Base-by-base conservation (phyloP, 2,329 filamentous ascomycete species). In the Exophiala dermatitidis region DNA sequence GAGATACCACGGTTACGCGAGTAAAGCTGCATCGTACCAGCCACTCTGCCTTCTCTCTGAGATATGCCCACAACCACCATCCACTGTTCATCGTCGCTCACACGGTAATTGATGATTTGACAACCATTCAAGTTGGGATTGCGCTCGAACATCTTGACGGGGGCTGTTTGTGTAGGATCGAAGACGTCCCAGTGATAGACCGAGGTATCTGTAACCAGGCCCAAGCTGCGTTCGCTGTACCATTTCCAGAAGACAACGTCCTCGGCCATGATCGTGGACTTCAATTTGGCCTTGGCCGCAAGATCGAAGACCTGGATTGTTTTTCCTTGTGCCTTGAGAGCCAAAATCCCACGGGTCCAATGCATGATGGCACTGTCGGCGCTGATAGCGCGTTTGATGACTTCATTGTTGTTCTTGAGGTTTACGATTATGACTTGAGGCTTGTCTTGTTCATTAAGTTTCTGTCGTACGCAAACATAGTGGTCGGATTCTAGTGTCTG, bases 311-410 rank as follows among this genome's bases (percentile, higher is more conserved):
- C 95, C 76, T 98, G 94, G 58, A 98, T 81, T 62, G 93, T 98
- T 69, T 90, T 82, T 60, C 86, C 86, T 71, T 96, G 89, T 46
- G 93, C 91, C 75, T 95, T 95, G 63, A 98, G 81, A 59, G 94
- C 93, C 67, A 98, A 97, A 70, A 98, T 88, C 72, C 95, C 89
- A 70, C 86, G 88, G 65, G 81, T 85, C 88, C 89, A 95, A 81
- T 98, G 93, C 93, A 98, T 97, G 70, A 98, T 95, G 66, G 94
- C 93, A 82, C 90, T 97, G 76, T 98, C 93, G 67, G 93, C 93
- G 78, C 95, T 97, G 78, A 98, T 98, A 46, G 91, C 89, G 69
- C 91, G 83, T 67, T 88, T 86, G 65, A 89, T 93, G 71, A 96
- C 84, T 77, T 93, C 91, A 82, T 95, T 96, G 76, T 84, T 84